Percentiles rank a stretch among this genome's conserved stretches.
These are phyloP conservation scores for Haberlea rhodopensis DNA, from an alignment of 257 asterid genomes.

Conservation along the genomic window DNA sequence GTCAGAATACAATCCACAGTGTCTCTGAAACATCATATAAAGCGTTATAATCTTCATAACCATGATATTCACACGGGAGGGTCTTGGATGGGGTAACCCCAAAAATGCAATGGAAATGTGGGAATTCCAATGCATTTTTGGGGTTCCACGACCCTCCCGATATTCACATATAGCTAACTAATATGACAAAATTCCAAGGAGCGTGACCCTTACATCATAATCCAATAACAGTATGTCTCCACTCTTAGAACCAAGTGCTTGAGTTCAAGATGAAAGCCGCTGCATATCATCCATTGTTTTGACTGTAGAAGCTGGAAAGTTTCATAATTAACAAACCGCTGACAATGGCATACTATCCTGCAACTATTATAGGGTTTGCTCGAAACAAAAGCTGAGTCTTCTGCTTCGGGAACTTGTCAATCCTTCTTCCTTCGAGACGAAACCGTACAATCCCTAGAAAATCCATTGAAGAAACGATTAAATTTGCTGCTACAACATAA, in stretches of 20 bases:
- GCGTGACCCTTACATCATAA: slow-evolving; percentile 29
- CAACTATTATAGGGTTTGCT: slow-evolving; percentile 22
- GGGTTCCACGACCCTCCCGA: no score
- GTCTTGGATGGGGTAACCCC: no score
- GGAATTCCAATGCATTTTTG: no score
- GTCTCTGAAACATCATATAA: slow-evolving; percentile 26
- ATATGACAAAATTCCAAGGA: slow-evolving; percentile 29
- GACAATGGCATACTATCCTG: slow-evolving; percentile 7
- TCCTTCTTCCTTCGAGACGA: slow-evolving; percentile 28
- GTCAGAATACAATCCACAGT: slow-evolving; percentile 24
- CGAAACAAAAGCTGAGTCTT: slow-evolving; percentile 32
- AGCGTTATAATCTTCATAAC: slow-evolving; percentile 33
- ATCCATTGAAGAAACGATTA: background rate
- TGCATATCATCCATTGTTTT: slow-evolving; percentile 25
- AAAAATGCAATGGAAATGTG: no score
- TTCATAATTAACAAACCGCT: slow-evolving; percentile 20
- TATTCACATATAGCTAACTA: slow-evolving; percentile 50
- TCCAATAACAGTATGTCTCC: no score
- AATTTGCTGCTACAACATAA: slow-evolving; percentile 3
- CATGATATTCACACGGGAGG: no score
- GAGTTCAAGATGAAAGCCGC: slow-evolving; percentile 30
- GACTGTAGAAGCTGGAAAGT: slow-evolving; percentile 8
- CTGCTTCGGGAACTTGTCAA: slow-evolving; percentile 14
- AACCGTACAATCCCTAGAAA: slow-evolving; percentile 30
- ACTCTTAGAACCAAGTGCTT: no score